Evolutionary conservation across 2,329 filamentous ascomycete genomes (phyloP), one percentile per base, ranked within the genome.

Genomic region (Colletotrichum neosansevieriae): DNA sequence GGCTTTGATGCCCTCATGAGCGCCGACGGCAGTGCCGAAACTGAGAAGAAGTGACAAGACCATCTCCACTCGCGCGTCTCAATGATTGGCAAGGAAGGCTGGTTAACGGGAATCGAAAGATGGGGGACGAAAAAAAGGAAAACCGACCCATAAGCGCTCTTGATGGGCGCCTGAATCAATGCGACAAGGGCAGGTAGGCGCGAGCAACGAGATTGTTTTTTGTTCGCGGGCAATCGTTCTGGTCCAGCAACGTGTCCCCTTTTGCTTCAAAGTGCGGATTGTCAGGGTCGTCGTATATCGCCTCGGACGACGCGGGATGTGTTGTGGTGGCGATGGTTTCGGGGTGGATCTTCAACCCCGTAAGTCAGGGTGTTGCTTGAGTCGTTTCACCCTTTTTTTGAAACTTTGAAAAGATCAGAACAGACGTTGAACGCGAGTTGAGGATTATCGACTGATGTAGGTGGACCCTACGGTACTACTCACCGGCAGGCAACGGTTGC

Each of bases 1-100:
- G 42, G 82, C 79, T 49, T 81, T 77, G 65, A 85, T 83, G 15
- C 81, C 82, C 73, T 85, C 83, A 19, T 81, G 79, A 0, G 81
- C 78, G 67, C 82, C 83, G 65, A 82, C 78, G 64, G 84, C 81
- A 21, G 82, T 79, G 45, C 78, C 79, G 63, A 82, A 80, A 49
- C 79, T 79, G 56, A 81, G 72, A 40, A 82, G 75, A 36, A 82
- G 79, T 3, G 75, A 73, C 32, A 78, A 69, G 11, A 73, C 72
- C 73, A 74, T 76, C 12, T 67, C 45, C 59, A 40, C 45, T 6
- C 24, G 3, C 10, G 19, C 17, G 3, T 50, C 29, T 21, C n/a
- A 34, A 42, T 24, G 32, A 24, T 49, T 6, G 21, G 53, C 51
- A 50, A 45, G 51, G 36, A 57, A 47, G n/a, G 36, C 38, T 38